Conservation (phyloP, 768 basidiomycete genomes). For the Tulasnella sp. region DNA sequence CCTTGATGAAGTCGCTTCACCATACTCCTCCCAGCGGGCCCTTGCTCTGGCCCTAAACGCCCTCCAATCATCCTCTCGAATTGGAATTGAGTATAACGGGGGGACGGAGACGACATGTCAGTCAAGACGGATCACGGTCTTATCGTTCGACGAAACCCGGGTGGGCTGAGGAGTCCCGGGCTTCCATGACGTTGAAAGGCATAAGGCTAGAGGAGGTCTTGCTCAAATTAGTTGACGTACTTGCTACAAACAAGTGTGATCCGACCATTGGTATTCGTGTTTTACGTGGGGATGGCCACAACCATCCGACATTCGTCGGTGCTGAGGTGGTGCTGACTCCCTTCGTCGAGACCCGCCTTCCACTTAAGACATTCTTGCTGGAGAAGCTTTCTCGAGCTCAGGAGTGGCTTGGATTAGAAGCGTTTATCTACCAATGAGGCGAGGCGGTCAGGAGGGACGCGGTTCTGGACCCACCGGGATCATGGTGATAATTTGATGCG, state of each 20-base stretch:
- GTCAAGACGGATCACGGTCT: background rate
- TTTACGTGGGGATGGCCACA: background rate
- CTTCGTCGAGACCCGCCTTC: background rate
- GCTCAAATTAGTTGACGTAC: background rate
- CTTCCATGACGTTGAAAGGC: background rate
- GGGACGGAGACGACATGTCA: background rate
- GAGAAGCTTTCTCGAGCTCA: background rate
- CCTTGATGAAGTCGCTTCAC: background rate
- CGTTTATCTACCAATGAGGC: background rate
- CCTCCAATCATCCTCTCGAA: background rate
- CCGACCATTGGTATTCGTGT: background rate
- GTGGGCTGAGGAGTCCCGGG: background rate
- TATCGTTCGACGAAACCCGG: background rate
- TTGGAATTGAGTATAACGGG: background rate
- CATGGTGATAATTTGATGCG: no score
- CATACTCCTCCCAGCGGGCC: background rate
- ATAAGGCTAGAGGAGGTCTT: background rate
- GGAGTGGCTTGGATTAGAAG: background rate
- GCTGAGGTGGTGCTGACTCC: background rate
- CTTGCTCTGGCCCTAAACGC: background rate
- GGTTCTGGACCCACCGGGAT: background rate
- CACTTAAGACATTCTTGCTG: background rate
- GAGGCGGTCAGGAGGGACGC: background rate
- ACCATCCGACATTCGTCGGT: background rate
- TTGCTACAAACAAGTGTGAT: background rate